Evolutionary conservation across 1,139 yeast species (phyloP).

Genomic region (Hanseniaspora uvarum): DNA sequence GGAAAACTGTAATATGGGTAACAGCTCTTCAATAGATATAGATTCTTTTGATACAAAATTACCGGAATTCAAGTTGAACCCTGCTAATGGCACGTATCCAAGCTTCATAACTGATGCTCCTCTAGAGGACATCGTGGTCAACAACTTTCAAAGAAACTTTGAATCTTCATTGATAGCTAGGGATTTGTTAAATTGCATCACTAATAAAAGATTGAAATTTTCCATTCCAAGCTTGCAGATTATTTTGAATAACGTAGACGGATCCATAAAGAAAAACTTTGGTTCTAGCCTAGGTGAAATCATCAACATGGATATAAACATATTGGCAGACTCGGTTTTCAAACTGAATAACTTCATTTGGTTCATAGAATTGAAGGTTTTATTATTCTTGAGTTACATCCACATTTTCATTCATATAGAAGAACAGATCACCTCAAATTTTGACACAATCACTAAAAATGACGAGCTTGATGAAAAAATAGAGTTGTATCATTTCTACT

Average conservation of each 20-base stretch:
- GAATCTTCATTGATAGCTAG: constrained; percentile 24
- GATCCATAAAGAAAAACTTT: constrained; percentile 20
- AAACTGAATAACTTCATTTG: constrained; percentile 25
- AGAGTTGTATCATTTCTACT: constrained; percentile 18
- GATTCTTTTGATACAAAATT: constrained; percentile 35
- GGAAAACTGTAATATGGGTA: constrained; percentile 37
- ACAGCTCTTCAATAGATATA: constrained; percentile 32
- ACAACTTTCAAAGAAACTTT: constrained; percentile 22
- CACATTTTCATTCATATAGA: constrained; percentile 24
- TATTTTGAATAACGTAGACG: constrained; percentile 23
- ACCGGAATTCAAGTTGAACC: constrained; percentile 28
- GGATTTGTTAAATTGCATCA: constrained; percentile 23
- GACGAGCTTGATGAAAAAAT: constrained; percentile 11
- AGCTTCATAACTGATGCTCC: constrained; percentile 20
- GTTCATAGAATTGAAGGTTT: constrained; percentile 25
- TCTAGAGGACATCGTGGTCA: constrained; percentile 23
- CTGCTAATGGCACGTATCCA: constrained; percentile 18
- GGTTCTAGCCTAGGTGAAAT: constrained; percentile 21
- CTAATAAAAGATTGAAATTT: constrained; percentile 23
- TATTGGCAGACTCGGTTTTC: constrained; percentile 20
- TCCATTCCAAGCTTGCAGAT: constrained; percentile 22
- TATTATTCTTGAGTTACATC: constrained; percentile 24
- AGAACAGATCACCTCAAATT: constrained; percentile 18
- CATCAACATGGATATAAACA: constrained; percentile 21
- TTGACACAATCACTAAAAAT: constrained; percentile 17